These are phyloP conservation scores for Monilinia laxa DNA, from an alignment of 2,329 filamentous ascomycete genomes.

Conservation along the genomic window DNA sequence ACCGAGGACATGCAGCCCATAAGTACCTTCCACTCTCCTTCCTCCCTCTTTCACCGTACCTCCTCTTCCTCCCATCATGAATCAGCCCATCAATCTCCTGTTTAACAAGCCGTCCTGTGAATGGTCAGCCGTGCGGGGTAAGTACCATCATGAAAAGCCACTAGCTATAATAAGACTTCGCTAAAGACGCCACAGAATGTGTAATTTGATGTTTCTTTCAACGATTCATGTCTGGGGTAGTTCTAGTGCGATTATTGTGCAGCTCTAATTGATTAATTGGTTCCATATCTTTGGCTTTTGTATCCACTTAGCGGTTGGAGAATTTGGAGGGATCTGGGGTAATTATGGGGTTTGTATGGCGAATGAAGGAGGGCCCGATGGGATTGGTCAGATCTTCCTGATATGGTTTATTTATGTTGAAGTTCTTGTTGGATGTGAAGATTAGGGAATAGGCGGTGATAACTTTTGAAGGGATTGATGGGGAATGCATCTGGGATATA, in stretches of 20 bases:
- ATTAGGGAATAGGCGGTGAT: too few relatives aligned
- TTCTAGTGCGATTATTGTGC: background rate
- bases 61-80: background rate
- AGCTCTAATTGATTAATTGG: background rate
- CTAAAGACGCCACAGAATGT: background rate
- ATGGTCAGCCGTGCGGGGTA: constrained; percentile 15
- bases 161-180: background rate
- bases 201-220: background rate
- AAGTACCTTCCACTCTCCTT: background rate
- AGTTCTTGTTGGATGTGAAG: background rate
- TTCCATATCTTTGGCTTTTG: background rate
- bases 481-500: too few relatives aligned
- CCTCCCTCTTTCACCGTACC: too few relatives aligned
- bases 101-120: background rate
- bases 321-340: constrained; percentile 6
- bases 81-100: background rate
- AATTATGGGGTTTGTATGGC: constrained; percentile 4
- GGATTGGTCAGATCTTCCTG: background rate
- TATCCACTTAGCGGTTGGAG: constrained; percentile 8
- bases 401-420: too few relatives aligned
- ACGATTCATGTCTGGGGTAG: background rate
- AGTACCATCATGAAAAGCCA: background rate
- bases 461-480: too few relatives aligned
- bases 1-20: background rate
- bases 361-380: background rate